Evolutionary conservation across 2,329 filamentous ascomycete species (phyloP).

Genomic region (Fusarium mexicanum): DNA sequence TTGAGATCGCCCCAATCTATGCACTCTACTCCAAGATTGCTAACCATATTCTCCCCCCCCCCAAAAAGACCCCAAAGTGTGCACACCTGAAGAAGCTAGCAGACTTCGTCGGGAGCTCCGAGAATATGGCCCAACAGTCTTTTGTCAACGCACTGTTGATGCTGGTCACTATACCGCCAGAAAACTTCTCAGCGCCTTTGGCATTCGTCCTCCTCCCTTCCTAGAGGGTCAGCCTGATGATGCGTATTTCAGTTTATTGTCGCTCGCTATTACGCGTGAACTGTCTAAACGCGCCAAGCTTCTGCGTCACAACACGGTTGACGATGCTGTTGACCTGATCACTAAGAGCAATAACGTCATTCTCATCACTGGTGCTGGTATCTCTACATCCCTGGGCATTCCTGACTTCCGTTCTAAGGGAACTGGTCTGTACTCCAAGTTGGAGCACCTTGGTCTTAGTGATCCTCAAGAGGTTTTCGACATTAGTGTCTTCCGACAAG

Average conservation of each 20-base stretch:
- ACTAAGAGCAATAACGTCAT: slow-evolving; percentile 83
- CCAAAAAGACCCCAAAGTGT: slow-evolving; percentile 58
- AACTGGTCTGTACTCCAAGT: slow-evolving; percentile 88
- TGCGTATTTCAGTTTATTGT: slow-evolving; percentile 78
- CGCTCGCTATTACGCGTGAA: slow-evolving; percentile 81
- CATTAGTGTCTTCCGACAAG: slow-evolving; percentile 84
- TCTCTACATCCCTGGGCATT: slow-evolving; percentile 95
- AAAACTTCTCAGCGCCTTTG: slow-evolving; percentile 88
- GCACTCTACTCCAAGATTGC: background rate
- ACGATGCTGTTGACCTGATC: slow-evolving; percentile 85
- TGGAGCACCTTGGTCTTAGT: slow-evolving; percentile 78
- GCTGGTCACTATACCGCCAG: slow-evolving; percentile 77
- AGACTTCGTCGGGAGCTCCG: slow-evolving; percentile 76
- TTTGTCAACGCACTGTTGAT: slow-evolving; percentile 77
- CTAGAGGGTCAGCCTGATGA: slow-evolving; percentile 75
- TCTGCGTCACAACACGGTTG: slow-evolving; percentile 80
- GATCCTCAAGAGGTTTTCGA: slow-evolving; percentile 98
- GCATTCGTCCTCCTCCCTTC: slow-evolving; percentile 76
- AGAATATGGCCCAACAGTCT: slow-evolving; percentile 78
- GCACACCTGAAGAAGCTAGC: slow-evolving; percentile 74
- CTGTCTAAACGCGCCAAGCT: slow-evolving; percentile 85
- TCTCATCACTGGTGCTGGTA: slow-evolving; percentile 93
- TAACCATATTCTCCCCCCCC: slow-evolving; percentile 3
- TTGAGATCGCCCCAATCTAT: background rate
- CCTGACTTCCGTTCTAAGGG: slow-evolving; percentile 96